phyloP scores from a whole-genome alignment of 768 basidiomycete genomes.

The Chlorophyllum brunneum region DNA sequence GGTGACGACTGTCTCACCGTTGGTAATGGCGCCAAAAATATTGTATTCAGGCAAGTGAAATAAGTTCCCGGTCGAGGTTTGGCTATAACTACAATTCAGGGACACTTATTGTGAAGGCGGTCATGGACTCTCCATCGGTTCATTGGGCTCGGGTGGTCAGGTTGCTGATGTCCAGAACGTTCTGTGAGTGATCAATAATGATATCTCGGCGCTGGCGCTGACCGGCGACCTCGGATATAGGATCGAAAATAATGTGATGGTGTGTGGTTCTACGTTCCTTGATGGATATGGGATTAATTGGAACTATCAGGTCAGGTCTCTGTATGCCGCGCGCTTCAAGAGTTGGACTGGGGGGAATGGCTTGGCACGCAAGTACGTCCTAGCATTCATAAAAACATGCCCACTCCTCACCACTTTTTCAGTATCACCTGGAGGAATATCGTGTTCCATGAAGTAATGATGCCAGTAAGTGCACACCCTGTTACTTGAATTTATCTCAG shows the following conservation, averaged over 20 bases:
- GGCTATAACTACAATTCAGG: slow-evolving; percentile 21
- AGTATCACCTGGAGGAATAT: slow-evolving; percentile 62
- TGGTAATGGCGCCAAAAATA: slow-evolving; percentile 51
- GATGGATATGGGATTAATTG: not conserved
- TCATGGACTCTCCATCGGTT: slow-evolving; percentile 59
- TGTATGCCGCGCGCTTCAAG: slow-evolving; percentile 65
- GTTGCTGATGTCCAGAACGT: slow-evolving; percentile 56
- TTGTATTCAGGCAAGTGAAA: slow-evolving; percentile 39
- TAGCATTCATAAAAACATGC: not conserved
- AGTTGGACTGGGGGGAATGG: slow-evolving; percentile 66
- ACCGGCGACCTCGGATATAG: too few relatives aligned
- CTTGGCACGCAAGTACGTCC: slow-evolving; percentile 47
- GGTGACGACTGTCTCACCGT: slow-evolving; percentile 64
- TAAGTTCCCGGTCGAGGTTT: not conserved
- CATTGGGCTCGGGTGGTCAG: slow-evolving; percentile 38
- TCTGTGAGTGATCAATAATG: slow-evolving; percentile 34
- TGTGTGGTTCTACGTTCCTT: slow-evolving; percentile 13
- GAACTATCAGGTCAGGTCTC: slow-evolving; percentile 35
- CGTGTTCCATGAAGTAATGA: slow-evolving; percentile 43
- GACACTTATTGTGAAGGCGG: slow-evolving; percentile 53
- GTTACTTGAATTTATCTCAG: not conserved
- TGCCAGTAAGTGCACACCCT: slow-evolving; percentile 41
- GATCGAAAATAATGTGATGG: slow-evolving; percentile 45
- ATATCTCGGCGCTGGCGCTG: not conserved
- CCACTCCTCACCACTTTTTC: not conserved